A percentile compares a stretch with the other conserved stretches of the same genome.
phyloP scores from a whole-genome alignment of 2,329 filamentous ascomycete genomes.

The Trichoderma oligosporum region DNA sequence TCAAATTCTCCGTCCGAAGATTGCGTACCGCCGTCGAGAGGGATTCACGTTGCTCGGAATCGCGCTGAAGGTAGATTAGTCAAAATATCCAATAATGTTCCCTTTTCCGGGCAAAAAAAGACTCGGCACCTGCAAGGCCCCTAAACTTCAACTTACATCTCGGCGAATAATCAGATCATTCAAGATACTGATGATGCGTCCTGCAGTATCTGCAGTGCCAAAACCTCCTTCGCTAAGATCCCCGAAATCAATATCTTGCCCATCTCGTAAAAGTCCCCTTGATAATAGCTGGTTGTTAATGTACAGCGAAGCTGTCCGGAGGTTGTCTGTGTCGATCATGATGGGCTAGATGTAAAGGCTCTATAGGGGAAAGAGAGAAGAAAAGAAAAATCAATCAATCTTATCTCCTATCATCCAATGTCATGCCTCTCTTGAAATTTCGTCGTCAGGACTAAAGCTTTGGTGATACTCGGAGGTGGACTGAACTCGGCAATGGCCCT shows the following conservation, averaged over 20 bases:
- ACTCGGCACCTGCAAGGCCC: too few species aligned
- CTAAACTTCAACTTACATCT: slow-evolving; percentile 59
- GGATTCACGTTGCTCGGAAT: slow-evolving; percentile 82
- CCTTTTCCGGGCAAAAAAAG: not conserved
- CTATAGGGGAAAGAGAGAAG: not conserved
- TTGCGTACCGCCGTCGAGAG: slow-evolving; percentile 73
- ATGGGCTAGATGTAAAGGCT: slow-evolving; percentile 19
- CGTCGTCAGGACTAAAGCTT: not conserved
- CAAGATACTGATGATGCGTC: slow-evolving; percentile 83
- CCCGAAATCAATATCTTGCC: slow-evolving; percentile 78
- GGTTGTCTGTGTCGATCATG: slow-evolving; percentile 58
- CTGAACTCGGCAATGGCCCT: not conserved
- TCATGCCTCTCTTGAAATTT: not conserved
- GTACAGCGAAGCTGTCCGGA: slow-evolving; percentile 65
- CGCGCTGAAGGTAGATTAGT: slow-evolving; percentile 55
- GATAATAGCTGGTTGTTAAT: slow-evolving; percentile 70
- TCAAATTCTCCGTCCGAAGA: slow-evolving; percentile 70
- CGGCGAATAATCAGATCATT: slow-evolving; percentile 88
- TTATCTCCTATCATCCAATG: not conserved
- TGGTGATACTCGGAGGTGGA: not conserved
- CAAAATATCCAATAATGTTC: not conserved
- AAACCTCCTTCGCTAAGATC: slow-evolving; percentile 61
- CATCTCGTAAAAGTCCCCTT: slow-evolving; percentile 61
- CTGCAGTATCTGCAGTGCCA: slow-evolving; percentile 62
- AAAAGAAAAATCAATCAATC: not conserved